Evolutionary conservation across 768 basidiomycete genomes (phyloP), one percentile per base, ranked within the genome.

Genomic region (Hirschioporus abietinus): DNA sequence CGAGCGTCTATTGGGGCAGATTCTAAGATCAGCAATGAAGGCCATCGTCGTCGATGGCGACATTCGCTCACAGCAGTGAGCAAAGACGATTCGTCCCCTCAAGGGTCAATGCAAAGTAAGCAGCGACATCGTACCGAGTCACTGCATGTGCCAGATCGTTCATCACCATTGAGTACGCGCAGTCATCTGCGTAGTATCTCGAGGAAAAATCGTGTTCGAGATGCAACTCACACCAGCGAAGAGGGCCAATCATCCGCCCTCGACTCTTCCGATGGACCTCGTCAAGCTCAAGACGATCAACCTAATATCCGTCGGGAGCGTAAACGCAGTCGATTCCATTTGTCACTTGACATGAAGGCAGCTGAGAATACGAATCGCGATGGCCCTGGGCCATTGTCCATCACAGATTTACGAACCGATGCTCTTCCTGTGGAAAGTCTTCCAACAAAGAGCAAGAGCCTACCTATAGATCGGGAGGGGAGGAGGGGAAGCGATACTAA

Each of bases 1-100:
- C 78, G 79, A n/a, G 77, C 77, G 64, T 86, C 85, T 24, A 66
- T 82, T 23, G 82, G 85, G 17, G 75, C 74, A 7, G 78, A 80
- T 25, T 81, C 82, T 58, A 78, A 79, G 63, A 76, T 74, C 42
- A 86, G 82, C 67, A 74, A 70, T 1, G 84, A 88, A 58, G 75
- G 73, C 18, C 74, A 67, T 30, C 58, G 61, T 1, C 58, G 68
- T 26, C 58, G 65, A 35, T 72, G 74, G 70, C 68, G 65, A 34
- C 67, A 71, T 5, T 68, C 70, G 12, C 59, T 65, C 26, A 61
- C 65, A 23, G 58, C 42, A 27, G 68, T 65, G 0, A 69, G 42
- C 20, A 52, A 52, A 52, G 42, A 52, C 42, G 42, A 52, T 3
- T 20, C 42, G 20, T 52, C 42, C 42, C 20, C 42, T 52, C 42